phyloP scores from a whole-genome alignment of 208 protist species.

The Kentomonas sorsogonicus region DNA sequence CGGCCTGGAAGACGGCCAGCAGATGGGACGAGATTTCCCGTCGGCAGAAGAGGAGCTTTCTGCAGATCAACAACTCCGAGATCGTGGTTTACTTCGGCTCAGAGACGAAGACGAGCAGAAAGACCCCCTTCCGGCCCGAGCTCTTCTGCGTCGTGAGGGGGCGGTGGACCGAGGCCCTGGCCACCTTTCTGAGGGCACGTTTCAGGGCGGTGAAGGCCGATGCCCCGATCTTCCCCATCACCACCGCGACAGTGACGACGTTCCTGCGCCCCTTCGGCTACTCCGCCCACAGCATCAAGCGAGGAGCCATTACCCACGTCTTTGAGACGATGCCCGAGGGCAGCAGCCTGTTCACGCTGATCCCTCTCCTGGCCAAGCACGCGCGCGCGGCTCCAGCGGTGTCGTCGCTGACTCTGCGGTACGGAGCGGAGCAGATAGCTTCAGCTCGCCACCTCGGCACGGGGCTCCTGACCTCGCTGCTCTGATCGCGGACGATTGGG shows the following conservation, averaged over 20 bases:
- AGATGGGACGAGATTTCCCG: slow-evolving; percentile 9
- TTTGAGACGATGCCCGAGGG: not conserved
- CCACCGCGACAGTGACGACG: slow-evolving; percentile 3
- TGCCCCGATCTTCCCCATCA: slow-evolving; percentile 9
- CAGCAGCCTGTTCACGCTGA: not conserved
- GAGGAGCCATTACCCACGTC: slow-evolving; percentile 9
- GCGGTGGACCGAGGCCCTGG: not conserved
- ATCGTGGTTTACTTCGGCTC: slow-evolving; percentile 9
- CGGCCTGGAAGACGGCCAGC: slow-evolving; percentile 11
- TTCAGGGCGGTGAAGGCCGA: not conserved
- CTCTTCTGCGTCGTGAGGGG: slow-evolving; percentile 7
- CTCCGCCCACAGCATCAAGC: slow-evolving; percentile 16
- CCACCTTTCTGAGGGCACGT: not conserved
- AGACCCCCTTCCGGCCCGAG: not conserved
- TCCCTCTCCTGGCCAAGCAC: slow-evolving; percentile 17
- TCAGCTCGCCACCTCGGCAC: slow-evolving; percentile 15
- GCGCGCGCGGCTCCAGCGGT: not conserved
- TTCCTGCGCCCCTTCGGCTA: slow-evolving; percentile 8
- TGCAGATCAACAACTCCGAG: not conserved
- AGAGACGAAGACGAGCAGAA: slow-evolving; percentile 5
- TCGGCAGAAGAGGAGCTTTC: not conserved
- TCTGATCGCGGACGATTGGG: slow-evolving; percentile 8
- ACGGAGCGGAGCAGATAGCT: slow-evolving; percentile 1
- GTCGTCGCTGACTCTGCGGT: slow-evolving; percentile 8
- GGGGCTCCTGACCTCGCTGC: slow-evolving; percentile 8